These are phyloP conservation scores for Monascus ruber DNA, from an alignment of 2,329 filamentous ascomycete species.

Conservation along the genomic window DNA sequence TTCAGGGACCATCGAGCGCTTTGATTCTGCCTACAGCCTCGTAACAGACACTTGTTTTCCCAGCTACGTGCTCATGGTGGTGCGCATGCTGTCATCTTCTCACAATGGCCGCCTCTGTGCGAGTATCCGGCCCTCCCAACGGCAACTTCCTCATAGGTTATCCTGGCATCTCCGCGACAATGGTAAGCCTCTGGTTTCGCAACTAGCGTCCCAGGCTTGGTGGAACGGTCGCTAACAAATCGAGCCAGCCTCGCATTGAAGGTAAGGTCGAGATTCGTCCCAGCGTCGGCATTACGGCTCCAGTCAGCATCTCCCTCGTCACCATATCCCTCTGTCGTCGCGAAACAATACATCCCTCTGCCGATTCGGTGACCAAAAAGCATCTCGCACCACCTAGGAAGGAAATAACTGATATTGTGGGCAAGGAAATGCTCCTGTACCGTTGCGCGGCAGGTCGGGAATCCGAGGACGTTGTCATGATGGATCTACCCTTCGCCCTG, in stretches of 20 bases:
- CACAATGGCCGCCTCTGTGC: constrained; percentile 69
- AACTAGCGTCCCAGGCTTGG: too few relatives aligned
- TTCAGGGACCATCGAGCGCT: too few relatives aligned
- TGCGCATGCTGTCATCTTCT: constrained; percentile 20
- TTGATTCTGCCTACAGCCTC: too few relatives aligned
- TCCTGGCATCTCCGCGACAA: constrained; percentile 90
- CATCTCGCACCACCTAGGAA: constrained; percentile 81
- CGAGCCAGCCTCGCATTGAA: constrained; percentile 75
- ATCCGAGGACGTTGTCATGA: constrained; percentile 77
- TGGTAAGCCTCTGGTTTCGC: constrained; percentile 51
- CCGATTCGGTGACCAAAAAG: constrained; percentile 86
- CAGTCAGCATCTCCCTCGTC: constrained; percentile 82
- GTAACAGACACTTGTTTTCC: not conserved
- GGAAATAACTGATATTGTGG: constrained; percentile 84
- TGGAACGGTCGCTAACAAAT: constrained; percentile 5
- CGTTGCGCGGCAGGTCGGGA: constrained; percentile 75
- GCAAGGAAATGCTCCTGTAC: constrained; percentile 88
- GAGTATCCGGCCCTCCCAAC: constrained; percentile 94
- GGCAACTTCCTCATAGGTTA: constrained; percentile 95
- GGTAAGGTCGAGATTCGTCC: constrained; percentile 95
- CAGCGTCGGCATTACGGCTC: constrained; percentile 70
- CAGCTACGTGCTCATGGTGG: constrained; percentile 27
- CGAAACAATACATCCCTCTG: constrained; percentile 92
- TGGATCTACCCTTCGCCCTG: constrained; percentile 94
- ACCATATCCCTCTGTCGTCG: constrained; percentile 86